Base-by-base conservation (phyloP, 2,329 filamentous ascomycete species). In the Aspergillus aculeatinus region DNA sequence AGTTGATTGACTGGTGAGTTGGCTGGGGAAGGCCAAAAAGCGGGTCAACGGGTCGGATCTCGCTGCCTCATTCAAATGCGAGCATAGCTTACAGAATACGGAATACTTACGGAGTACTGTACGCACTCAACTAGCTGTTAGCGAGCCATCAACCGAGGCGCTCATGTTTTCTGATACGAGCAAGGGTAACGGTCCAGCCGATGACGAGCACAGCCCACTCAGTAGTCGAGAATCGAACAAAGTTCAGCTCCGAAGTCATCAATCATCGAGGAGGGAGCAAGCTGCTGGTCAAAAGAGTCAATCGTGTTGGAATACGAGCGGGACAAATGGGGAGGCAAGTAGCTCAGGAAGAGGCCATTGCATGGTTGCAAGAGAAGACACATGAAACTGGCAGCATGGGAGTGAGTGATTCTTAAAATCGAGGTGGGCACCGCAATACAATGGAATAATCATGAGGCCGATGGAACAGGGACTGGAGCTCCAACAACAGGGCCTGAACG, bases 41-140 rank as follows among this genome's bases (percentile, higher is more conserved):
- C 56, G 56, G 56, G 56, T 53, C 56, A 58, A 48, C 50, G 50
- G 50, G 44, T 49, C 57, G 29, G 57, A 59, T 52, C 57, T 59
- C 57, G 35, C 53, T 33, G 50, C 42, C 57, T 54, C 47, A 58
- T 52, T 50, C 21, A 29, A 19, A 10, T 50, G 42, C 35, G 21
- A 35, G 49, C 47, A 33, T 47, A 29, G 27, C 27, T 29, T 29
- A 29, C 27, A 29, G 2, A 29, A 2, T 10, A 29, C 27, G 7
- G 27, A 9, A 9, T 29, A 29, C 27, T 29, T 29, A 29, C 27
- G 27, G 27, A 29, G 7, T 29, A 29, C 27, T 29, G 27, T 7
- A 29, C 27, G 27, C 27, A 29, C 27, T 29, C 9, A 29, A 29
- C 27, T 9, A 29, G 27, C 27, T 29, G 23, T 21, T 21, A 44